These are phyloP conservation scores for Phaeosphaeria sp. DNA, from an alignment of 2,329 filamentous ascomycete species.

Conservation along the genomic window DNA sequence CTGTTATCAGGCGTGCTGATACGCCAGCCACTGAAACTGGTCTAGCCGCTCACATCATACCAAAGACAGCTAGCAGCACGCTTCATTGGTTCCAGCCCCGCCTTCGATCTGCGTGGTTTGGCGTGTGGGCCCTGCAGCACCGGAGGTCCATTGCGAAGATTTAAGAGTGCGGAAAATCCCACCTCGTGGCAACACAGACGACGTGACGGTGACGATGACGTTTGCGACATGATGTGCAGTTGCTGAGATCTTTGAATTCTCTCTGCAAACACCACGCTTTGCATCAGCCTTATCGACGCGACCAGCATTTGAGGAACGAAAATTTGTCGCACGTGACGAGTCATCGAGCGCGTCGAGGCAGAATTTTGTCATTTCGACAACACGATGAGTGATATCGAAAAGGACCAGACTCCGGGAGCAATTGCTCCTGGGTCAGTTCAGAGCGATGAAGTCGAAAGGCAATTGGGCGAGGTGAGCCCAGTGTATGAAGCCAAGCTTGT, in stretches of 20 bases:
- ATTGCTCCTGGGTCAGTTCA: conserved; percentile 17
- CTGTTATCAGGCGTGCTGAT: conserved; percentile 31
- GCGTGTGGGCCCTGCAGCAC: conserved; percentile 3
- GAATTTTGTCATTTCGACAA: background rate
- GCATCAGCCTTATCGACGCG: background rate
- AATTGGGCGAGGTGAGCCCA: conserved; percentile 43
- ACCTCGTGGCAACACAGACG: conserved; percentile 9
- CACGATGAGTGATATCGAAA: conserved; percentile 39
- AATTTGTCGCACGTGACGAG: background rate
- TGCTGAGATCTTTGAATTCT: background rate
- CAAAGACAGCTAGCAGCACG: conserved; percentile 23
- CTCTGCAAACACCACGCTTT: background rate
- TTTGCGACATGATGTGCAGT: conserved; percentile 18
- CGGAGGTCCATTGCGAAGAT: conserved; percentile 17
- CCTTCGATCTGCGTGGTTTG: conserved; percentile 20
- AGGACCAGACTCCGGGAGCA: conserved; percentile 21
- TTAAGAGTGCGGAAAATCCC: conserved; percentile 25
- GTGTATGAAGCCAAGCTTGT: conserved; percentile 63
- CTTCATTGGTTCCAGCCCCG: conserved; percentile 34
- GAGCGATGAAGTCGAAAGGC: conserved; percentile 34
- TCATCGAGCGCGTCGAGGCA: conserved; percentile 4
- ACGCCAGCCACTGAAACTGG: conserved; percentile 10
- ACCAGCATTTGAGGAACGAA: background rate
- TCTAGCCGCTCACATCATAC: conserved; percentile 27
- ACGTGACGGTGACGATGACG: conserved; percentile 22